Evolutionary conservation across 768 basidiomycete species (phyloP), one percentile per base, ranked within the genome.

Genomic region (Termitomyces sp.): DNA sequence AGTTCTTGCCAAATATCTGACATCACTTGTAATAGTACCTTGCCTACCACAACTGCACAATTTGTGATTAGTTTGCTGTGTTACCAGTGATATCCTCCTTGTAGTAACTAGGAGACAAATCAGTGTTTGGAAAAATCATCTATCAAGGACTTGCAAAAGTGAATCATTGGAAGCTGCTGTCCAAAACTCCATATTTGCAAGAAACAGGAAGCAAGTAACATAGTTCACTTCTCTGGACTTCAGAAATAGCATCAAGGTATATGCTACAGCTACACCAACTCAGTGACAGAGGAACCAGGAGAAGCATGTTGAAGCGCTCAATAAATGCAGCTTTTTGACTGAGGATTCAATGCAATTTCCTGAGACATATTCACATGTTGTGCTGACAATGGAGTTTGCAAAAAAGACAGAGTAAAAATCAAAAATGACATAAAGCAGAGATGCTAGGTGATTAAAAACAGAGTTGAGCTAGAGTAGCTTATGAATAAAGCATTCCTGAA

Each of bases 351-450:
- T 39, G 34, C 61, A 62, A 24, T 50, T 65, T 22, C 46, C 59
- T 27, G 50, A 56, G 29, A 63, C 37, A 31, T 58, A 65, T 10
- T 67, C 59, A 12, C 65, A 51, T 3, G 60, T 62, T 3, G 61
- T 56, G 31, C 27, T 61, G 10, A 61, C 36, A 32, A 67, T 62
- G 7, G 47, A 32, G 43, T 64, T 63, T 9, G 61, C 63, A 26
- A 54, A 37, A 9, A 62, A 24, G 8, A 46, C 41, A 31, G 63
- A 55, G 42, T 63, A 67, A 12, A 60, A 31, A 2, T 66, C 47
- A 50, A 53, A 61, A 34, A 64, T 37, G 7, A 12, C 3, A 4
- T 43, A 36, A 8, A 65, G 53, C 12, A 62, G 16, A 39, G 37
- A 18, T 39, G 16, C 37, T 7, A 39, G 16, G 5, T 18, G 16